Percentiles rank a stretch among this genome's conserved stretches.
Evolutionary conservation across 2,329 filamentous ascomycete genomes (phyloP).

Genomic region (Hypoxylon sp.): DNA sequence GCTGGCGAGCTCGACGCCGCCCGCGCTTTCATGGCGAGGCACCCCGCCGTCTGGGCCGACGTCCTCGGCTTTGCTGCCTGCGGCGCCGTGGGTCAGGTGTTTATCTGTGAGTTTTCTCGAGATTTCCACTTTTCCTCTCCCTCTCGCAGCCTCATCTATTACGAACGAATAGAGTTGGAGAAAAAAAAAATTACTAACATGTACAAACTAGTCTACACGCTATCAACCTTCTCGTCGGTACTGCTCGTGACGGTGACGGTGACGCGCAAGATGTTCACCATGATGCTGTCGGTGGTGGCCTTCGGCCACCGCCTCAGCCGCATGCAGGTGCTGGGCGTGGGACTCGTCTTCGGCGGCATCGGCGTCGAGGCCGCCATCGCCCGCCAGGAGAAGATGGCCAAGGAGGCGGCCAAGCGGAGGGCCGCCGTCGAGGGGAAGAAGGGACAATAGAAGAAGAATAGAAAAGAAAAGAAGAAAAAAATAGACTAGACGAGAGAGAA

Average conservation of each 20-base stretch:
- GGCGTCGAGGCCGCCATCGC: slow-evolving; percentile 87
- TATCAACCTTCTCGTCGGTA: slow-evolving; percentile 89
- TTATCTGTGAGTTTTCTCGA: slow-evolving; percentile 75
- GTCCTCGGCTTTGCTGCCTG: slow-evolving; percentile 90
- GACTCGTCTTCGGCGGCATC: slow-evolving; percentile 92
- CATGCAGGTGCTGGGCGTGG: slow-evolving; percentile 96
- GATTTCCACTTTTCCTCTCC: neutral
- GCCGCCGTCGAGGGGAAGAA: slow-evolving; percentile 51
- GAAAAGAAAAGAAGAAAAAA: neutral
- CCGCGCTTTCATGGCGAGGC: slow-evolving; percentile 77
- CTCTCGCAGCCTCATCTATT: no score
- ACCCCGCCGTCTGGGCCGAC: slow-evolving; percentile 85
- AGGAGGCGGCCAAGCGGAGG: slow-evolving; percentile 69
- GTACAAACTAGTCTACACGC: slow-evolving; percentile 76
- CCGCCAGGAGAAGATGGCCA: slow-evolving; percentile 81
- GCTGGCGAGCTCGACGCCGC: slow-evolving; percentile 84
- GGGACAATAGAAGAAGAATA: slow-evolving; percentile 22
- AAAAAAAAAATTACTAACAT: neutral
- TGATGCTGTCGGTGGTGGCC: slow-evolving; percentile 94
- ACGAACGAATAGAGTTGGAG: no score
- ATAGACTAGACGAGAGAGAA: neutral
- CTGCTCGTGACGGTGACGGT: slow-evolving; percentile 96
- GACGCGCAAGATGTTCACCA: slow-evolving; percentile 98
- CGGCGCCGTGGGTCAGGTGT: slow-evolving; percentile 92
- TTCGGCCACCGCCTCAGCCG: slow-evolving; percentile 86